phyloP scores from a whole-genome alignment of 2,329 filamentous ascomycete genomes.

The Xylaria sp. region DNA sequence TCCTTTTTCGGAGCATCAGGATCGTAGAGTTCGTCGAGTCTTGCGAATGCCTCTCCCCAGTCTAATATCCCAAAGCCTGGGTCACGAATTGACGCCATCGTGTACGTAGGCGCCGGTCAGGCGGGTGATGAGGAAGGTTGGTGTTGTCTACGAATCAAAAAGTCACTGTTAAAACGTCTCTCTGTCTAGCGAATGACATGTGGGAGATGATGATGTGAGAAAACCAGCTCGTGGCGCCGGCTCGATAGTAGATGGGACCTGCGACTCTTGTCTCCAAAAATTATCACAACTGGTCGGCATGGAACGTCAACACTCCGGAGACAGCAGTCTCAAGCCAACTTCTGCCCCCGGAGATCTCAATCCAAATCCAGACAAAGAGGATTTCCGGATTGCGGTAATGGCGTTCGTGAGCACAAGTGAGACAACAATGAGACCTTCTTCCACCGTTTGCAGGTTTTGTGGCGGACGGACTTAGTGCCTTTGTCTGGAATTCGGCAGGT shows the following conservation, averaged over 20 bases:
- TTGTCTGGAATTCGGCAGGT: conserved; percentile 16
- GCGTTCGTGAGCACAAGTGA: conserved; percentile 16
- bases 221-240: conserved; percentile 11
- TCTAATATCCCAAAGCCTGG: not conserved
- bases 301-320: conserved; percentile 24
- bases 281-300: conserved; percentile 19
- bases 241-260: conserved; percentile 7
- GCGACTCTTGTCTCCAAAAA: conserved; percentile 24
- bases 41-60: not conserved
- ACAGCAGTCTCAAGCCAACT: conserved; percentile 6
- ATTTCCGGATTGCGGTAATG: conserved; percentile 11
- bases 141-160: not conserved
- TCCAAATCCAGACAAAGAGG: conserved; percentile 28
- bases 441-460: conserved; percentile 27
- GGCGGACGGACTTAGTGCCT: conserved; percentile 7
- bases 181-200: conserved; percentile 3
- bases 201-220: conserved; percentile 5
- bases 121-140: not conserved
- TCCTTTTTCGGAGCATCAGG: too few relatives aligned
- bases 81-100: conserved; percentile 12
- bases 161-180: not conserved
- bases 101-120: not conserved
- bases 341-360: conserved; percentile 19
- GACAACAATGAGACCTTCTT: conserved; percentile 16
- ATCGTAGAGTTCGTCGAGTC: conserved; percentile 13